Conservation (phyloP, 768 basidiomycete genomes). For the Suillus discolor region DNA sequence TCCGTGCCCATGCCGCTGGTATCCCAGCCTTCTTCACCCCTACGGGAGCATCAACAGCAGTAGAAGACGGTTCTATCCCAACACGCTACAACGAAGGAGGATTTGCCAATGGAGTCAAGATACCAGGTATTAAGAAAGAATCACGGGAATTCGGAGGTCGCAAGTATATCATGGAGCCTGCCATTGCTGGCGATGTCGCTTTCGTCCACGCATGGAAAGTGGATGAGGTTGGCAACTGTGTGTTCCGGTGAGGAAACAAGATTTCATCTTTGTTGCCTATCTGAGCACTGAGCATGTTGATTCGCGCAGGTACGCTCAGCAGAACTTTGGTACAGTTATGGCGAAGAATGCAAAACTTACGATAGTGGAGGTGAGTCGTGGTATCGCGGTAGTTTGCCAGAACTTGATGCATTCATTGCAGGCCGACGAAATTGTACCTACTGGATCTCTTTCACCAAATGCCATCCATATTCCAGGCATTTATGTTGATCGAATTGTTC, state of each 20-base stretch:
- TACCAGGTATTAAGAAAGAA: slow-evolving; percentile 79
- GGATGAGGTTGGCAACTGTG: slow-evolving; percentile 87
- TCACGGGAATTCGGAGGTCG: slow-evolving; percentile 76
- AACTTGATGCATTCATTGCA: slow-evolving; percentile 30
- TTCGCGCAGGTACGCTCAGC: slow-evolving; percentile 68
- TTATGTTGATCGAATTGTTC: slow-evolving; percentile 88
- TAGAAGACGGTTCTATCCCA: slow-evolving; percentile 79
- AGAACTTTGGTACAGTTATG: slow-evolving; percentile 89
- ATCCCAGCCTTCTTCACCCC: slow-evolving; percentile 95
- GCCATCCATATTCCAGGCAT: slow-evolving; percentile 82
- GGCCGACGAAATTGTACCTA: slow-evolving; percentile 90
- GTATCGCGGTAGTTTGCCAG: slow-evolving; percentile 8
- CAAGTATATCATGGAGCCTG: slow-evolving; percentile 79
- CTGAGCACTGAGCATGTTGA: neutral
- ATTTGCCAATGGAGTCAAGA: slow-evolving; percentile 65
- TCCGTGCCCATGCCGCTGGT: slow-evolving; percentile 88
- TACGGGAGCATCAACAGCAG: slow-evolving; percentile 83
- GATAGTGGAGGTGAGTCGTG: slow-evolving; percentile 71
- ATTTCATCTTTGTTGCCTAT: neutral
- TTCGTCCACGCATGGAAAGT: slow-evolving; percentile 91
- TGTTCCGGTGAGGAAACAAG: slow-evolving; percentile 67
- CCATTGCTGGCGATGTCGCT: slow-evolving; percentile 80
- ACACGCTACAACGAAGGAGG: slow-evolving; percentile 79
- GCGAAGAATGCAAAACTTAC: slow-evolving; percentile 88
- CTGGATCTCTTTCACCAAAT: slow-evolving; percentile 79